Base-by-base conservation (phyloP, 495 filamentous ascomycete genomes). In the Daldinia grandis region DNA sequence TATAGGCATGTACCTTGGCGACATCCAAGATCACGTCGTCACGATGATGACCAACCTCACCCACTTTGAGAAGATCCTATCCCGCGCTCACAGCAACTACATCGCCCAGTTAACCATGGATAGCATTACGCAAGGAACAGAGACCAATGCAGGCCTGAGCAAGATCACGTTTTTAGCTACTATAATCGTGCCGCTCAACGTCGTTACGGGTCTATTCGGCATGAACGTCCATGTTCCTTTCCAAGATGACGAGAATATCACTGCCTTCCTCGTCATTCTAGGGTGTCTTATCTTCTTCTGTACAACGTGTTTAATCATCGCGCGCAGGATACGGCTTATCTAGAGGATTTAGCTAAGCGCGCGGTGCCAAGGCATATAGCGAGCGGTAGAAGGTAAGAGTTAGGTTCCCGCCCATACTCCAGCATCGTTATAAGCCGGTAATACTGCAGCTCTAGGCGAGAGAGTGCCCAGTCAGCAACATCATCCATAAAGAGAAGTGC, bases 11-110 rank as follows among this genome's bases (percentile, higher is more conserved):
- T 99, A 98, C 75, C 84, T 99, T 3, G 92, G 93, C 66, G 95
- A 99, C 82, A 97, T 98, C 67, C 95, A 99, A 78, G 95, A 99
- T 81, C 95, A 99, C 85, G 95, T 99, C 35, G 93, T 99, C 33
- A 98, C 95, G 66, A 98, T 98, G 95, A 96, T 97, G 88, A 92
- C 89, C 69, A 99, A 97, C 78, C 81, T 99, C 58, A 89, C 87
- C 9, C 95, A 99, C 76, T 98, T 95, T 72, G 96, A 99, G 78
- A 98, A 98, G 83, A 98, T 99, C 87, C 88, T 99, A 59, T 93
- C 91, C 6, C 91, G 96, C 21, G 90, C 90, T n/a, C 96, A 98
- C 81, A 91, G 91, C 81, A 99, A 99, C 76, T 98, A 98, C 68
- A 86, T 98, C 17, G 95, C 95, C 14, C 95, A 98, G 80, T 87